phyloP scores from a whole-genome alignment of 306 rosid genomes.

The Dalbergia cochinchinensis region DNA sequence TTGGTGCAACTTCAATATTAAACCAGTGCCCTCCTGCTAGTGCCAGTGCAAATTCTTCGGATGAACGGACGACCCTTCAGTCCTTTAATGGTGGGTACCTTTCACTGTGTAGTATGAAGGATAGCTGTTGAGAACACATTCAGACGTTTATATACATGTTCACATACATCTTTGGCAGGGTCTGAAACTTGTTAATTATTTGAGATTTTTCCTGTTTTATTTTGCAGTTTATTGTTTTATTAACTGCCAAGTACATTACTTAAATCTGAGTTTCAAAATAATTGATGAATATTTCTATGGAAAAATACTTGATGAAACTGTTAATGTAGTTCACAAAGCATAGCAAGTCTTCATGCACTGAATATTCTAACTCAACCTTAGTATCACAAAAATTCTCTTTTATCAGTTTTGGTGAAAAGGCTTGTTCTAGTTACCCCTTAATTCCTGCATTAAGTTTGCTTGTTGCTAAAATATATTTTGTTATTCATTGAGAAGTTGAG shows the following conservation, averaged over 20 bases:
- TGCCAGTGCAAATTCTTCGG: conserved; percentile 71
- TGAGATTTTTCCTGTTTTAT: conserved; percentile 21
- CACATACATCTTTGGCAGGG: conserved; percentile 15
- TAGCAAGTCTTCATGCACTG: background rate
- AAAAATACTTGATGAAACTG: conserved; percentile 21
- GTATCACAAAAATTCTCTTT: background rate
- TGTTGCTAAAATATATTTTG: conserved; percentile 7
- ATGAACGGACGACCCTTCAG: conserved; percentile 58
- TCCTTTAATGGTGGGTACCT: conserved; percentile 70
- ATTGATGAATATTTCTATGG: conserved; percentile 18
- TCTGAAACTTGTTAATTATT: conserved; percentile 22
- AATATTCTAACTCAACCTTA: conserved; percentile 4
- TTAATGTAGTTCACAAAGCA: conserved; percentile 18
- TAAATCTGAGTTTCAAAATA: background rate
- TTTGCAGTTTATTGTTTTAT: conserved; percentile 27
- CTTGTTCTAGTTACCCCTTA: conserved; percentile 7
- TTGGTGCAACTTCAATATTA: conserved; percentile 69
- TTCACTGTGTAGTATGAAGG: conserved; percentile 31
- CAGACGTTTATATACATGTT: background rate
- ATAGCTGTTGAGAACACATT: conserved; percentile 2
- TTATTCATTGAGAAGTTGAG: background rate
- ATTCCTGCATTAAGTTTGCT: background rate
- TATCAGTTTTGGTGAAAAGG: conserved; percentile 14
- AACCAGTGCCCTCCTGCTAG: conserved; percentile 67
- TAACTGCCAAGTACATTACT: background rate